A percentile compares a stretch with the other conserved stretches of the same genome.
phyloP scores from a whole-genome alignment of 305 asterid species.

The Rubia balearica region DNA sequence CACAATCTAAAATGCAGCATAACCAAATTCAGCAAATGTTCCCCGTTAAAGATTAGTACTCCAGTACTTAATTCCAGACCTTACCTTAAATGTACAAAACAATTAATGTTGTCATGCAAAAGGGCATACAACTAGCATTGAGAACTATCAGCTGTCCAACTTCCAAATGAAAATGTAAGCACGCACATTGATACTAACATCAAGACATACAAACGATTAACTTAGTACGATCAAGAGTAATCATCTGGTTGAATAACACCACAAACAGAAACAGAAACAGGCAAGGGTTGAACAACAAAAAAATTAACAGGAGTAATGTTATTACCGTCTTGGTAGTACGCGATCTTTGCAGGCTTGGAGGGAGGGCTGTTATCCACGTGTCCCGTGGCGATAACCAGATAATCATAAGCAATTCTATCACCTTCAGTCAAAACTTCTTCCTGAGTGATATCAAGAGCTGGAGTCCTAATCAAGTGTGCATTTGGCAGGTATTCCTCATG shows the following conservation, averaged over 20 bases:
- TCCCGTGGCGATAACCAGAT: conserved; percentile 41
- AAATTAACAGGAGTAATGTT: not conserved
- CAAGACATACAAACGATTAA: not conserved
- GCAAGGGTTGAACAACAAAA: not conserved
- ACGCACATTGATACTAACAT: not conserved
- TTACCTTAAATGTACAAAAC: not conserved
- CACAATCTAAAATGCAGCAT: not conserved
- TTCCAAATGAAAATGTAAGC: not conserved
- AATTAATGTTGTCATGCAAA: not conserved
- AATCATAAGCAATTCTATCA: conserved; percentile 24
- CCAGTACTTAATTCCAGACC: not conserved
- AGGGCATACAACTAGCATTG: not conserved
- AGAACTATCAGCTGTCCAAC: not conserved
- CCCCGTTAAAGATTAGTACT: not conserved
- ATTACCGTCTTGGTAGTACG: conserved; percentile 29
- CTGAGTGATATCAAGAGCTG: conserved; percentile 29
- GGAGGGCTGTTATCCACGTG: conserved; percentile 21
- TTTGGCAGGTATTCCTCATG: conserved; percentile 32
- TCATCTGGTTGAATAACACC: not conserved
- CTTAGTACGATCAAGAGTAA: not conserved
- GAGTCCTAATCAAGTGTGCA: conserved; percentile 22
- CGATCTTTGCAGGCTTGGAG: conserved; percentile 23
- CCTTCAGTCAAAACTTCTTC: conserved; percentile 31
- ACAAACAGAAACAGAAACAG: not conserved
- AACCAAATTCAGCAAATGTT: not conserved